phyloP scores from a whole-genome alignment of 371 early-diverging fungal genomes.

The Syncephalastrum sp. region DNA sequence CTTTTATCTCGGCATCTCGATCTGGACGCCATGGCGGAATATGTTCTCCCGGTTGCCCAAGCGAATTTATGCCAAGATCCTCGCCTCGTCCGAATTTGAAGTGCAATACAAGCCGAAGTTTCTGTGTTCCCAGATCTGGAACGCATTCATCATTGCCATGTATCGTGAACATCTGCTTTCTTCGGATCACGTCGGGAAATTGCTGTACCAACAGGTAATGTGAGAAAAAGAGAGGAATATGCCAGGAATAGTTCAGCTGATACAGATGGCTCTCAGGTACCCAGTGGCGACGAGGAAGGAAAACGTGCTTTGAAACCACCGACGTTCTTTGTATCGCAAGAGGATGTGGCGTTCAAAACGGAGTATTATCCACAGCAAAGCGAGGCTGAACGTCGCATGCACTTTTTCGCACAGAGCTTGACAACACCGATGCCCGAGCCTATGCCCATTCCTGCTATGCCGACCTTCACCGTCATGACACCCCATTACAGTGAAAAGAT shows the following conservation, averaged over 20 bases:
- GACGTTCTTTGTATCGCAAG: constrained; percentile 79
- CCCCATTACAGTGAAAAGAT: constrained; percentile 91
- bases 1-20: constrained; percentile 79
- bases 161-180: constrained; percentile 82
- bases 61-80: constrained; percentile 76
- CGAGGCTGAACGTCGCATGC: constrained; percentile 85
- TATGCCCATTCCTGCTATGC: constrained; percentile 81
- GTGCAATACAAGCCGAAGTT: constrained; percentile 70
- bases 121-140: constrained; percentile 85
- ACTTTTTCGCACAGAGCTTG: constrained; percentile 86
- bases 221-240: neutral
- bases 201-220: constrained; percentile 76
- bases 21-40: constrained; percentile 86
- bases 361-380: constrained; percentile 75
- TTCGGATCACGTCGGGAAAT: constrained; percentile 68
- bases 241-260: neutral
- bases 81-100: constrained; percentile 68
- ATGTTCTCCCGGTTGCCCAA: constrained; percentile 83
- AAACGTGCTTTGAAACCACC: constrained; percentile 72
- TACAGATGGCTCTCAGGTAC: constrained; percentile 8
- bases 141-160: constrained; percentile 85
- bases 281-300: constrained; percentile 50
- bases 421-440: constrained; percentile 85
- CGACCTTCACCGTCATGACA: constrained; percentile 83
- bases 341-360: constrained; percentile 73